Conservation (phyloP, 2,329 filamentous ascomycete species). For the Fusarium coffeatum region DNA sequence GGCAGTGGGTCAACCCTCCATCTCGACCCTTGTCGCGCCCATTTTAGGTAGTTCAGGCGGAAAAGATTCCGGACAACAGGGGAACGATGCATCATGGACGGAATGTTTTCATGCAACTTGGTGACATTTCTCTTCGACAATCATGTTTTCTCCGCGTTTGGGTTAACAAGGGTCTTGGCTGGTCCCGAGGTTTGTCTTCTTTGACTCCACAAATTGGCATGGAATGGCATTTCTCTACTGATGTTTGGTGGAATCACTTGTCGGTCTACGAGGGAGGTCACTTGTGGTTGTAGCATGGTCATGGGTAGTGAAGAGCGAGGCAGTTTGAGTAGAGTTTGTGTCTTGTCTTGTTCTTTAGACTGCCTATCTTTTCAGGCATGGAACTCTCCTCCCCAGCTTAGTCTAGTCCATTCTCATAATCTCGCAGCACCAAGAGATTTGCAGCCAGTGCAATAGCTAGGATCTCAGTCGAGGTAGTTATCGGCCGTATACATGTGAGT, state of each 20-base stretch:
- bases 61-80: slow-evolving; percentile 34
- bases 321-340: neutral
- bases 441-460: neutral
- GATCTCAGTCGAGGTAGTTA: neutral
- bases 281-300: neutral
- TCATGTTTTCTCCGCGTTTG: neutral
- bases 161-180: neutral
- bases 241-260: neutral
- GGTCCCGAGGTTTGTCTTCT: neutral
- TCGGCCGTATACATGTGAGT: neutral
- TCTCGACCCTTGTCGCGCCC: slow-evolving; percentile 27
- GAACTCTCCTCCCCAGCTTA: neutral
- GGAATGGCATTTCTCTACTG: neutral
- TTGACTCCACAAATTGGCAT: neutral
- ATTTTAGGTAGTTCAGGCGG: slow-evolving; percentile 32
- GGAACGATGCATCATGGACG: neutral
- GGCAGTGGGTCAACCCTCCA: slow-evolving; percentile 20
- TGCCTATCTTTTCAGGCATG: neutral
- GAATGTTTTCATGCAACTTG: neutral
- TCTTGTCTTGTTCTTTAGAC: neutral
- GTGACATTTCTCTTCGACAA: neutral
- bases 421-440: neutral
- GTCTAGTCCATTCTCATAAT: neutral
- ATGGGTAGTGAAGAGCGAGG: neutral
- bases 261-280: neutral